Evolutionary conservation across 176 grass and related monocot genomes (phyloP), one percentile per base, ranked within the genome.

Genomic region (Saccharum spontaneum): DNA sequence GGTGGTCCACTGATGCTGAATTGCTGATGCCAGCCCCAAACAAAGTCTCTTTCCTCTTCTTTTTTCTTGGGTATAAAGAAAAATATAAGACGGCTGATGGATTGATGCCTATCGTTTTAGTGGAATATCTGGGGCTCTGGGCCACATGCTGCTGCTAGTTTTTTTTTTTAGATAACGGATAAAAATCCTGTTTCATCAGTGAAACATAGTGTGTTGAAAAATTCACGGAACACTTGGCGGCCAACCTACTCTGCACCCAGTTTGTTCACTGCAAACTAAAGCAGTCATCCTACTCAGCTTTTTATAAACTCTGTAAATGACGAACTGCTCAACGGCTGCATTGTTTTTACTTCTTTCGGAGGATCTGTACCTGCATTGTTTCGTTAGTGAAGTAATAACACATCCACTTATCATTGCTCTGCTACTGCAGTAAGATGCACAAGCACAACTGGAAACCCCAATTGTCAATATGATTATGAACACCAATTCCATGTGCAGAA

Each of bases 51-150:
- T 69, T 69, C 17, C 18, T n/a, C 20, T n/a, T n/a, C 7, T 28
- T 14, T 14, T 31, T 31, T 22, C 43, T 22, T 50, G 7, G 0
- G 11, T 16, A 37, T 55, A 36, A 15, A 49, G 18, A 34, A 80
- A 81, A 23, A 73, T 46, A 71, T 10, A 8, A 14, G 30, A 38
- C 67, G 57, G 33, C 17, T 11, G 11, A 55, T 57, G 46, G 65
- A 81, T 70, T 50, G 13, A 10, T 73, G 43, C 43, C 69, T 82
- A 82, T 71, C 66, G 3, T 62, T 62, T 59, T 40, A 24, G n/a
- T 39, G 31, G 33, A 71, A 40, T 57, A 41, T 71, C 33, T 57
- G 20, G 46, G 33, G 66, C 79, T 71, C 33, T 57, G 20, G 46
- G 33, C 79, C 79, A 81, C 45, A 40, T 10, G 61, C 8, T 36